Evolutionary conservation across 192 early-diverging fungal genomes (phyloP), one percentile per base, ranked within the genome.

Genomic region (Coemansia sp.): DNA sequence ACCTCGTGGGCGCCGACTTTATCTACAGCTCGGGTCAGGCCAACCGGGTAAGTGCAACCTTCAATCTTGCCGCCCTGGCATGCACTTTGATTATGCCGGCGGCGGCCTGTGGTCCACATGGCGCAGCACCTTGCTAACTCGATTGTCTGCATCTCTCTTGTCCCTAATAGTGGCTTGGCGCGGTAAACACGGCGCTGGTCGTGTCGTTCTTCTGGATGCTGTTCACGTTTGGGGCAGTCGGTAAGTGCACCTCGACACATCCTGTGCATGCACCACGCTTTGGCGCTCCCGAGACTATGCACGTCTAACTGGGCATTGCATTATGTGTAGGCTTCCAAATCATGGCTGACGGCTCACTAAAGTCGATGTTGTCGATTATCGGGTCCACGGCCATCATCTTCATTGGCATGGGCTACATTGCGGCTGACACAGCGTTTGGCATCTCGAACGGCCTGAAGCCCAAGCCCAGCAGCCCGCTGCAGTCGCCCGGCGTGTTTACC

Each of bases 281-380:
- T n/a, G n/a, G n/a, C n/a, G n/a, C n/a, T n/a, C n/a, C n/a, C n/a
- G n/a, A n/a, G n/a, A n/a, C n/a, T n/a, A n/a, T n/a, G n/a, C n/a
- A n/a, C n/a, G n/a, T n/a, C n/a, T n/a, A n/a, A n/a, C n/a, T n/a
- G n/a, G n/a, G n/a, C n/a, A n/a, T n/a, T n/a, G n/a, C n/a, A n/a
- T n/a, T n/a, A n/a, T n/a, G n/a, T n/a, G 30, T 77, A 67, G 75
- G 75, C 23, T 78, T 78, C 58, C 75, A 78, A 61, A 46, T 67
- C 27, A 62, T 78, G 47, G 59, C 70, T 27, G 75, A 78, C 31
- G 75, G 75, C 47, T 78, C 75, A 49, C 53, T 70, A 50, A 64
- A 62, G 28, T 72, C 69, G 9, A 71, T 78, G 31, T 56, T 72
- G 39, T 30, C 65, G 8, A 56, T 73, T 50, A 49, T 78, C 25